These are phyloP conservation scores for Filobasidium uniguttulatum DNA, from an alignment of 1,284 basidiomycete genomes.

Conservation along the genomic window DNA sequence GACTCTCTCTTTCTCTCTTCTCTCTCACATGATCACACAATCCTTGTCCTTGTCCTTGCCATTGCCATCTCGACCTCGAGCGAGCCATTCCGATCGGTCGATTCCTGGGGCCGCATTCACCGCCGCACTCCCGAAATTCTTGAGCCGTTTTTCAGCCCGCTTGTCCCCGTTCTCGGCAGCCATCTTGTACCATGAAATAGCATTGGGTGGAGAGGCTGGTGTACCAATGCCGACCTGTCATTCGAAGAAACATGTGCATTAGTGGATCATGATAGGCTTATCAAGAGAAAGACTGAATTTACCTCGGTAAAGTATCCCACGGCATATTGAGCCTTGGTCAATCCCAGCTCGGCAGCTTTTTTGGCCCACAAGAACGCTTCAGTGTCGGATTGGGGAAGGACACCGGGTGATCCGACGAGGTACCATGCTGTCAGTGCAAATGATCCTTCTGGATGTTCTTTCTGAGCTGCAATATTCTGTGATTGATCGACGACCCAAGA, in stretches of 20 bases:
- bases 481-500: neutral
- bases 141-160: slow-evolving; percentile 76
- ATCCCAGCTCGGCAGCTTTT: slow-evolving; percentile 75
- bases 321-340: slow-evolving; percentile 89
- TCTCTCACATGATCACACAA: slow-evolving; percentile 14
- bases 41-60: slow-evolving; percentile 15
- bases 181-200: slow-evolving; percentile 70
- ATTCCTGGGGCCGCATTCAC: slow-evolving; percentile 1
- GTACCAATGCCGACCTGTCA: slow-evolving; percentile 74
- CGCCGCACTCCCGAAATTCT: slow-evolving; percentile 20
- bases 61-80: slow-evolving; percentile 3
- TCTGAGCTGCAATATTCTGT: slow-evolving; percentile 96
- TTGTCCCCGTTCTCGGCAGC: slow-evolving; percentile 92
- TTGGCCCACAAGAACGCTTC: slow-evolving; percentile 92
- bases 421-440: slow-evolving; percentile 99
- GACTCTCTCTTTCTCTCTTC: no score
- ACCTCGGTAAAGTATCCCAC: slow-evolving; percentile 91
- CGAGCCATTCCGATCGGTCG: slow-evolving; percentile 6
- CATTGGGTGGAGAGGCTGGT: slow-evolving; percentile 50
- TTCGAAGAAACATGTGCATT: neutral
- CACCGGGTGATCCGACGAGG: slow-evolving; percentile 91
- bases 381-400: slow-evolving; percentile 93
- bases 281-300: slow-evolving; percentile 13
- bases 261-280: neutral
- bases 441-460: slow-evolving; percentile 90